Conservation (phyloP, 2,329 filamentous ascomycete genomes). For the Colletotrichum karsti region DNA sequence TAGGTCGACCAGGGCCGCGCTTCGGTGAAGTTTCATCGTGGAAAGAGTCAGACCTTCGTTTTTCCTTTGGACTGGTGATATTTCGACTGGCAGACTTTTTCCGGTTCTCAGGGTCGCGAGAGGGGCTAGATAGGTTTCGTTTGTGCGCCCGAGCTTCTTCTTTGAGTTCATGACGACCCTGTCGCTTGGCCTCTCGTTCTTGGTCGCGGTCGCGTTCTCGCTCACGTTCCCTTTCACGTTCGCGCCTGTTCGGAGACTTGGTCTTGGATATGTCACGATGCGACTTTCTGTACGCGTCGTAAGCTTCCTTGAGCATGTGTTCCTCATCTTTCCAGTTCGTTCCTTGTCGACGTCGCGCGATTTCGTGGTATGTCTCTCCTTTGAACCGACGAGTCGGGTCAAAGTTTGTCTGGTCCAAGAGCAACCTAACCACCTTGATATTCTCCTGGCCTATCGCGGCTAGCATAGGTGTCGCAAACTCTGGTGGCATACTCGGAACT, state of each 20-base stretch:
- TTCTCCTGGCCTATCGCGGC: conserved; percentile 92
- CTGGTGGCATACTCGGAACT: conserved; percentile 65
- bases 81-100: conserved; percentile 51
- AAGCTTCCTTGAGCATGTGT: conserved; percentile 79
- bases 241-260: conserved; percentile 58
- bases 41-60: conserved; percentile 53
- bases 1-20: conserved; percentile 60
- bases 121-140: conserved; percentile 58
- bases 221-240: conserved; percentile 39
- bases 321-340: conserved; percentile 92
- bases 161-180: conserved; percentile 51
- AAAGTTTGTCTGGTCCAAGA: conserved; percentile 80
- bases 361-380: conserved; percentile 85
- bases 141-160: conserved; percentile 54
- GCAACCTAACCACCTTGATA: conserved; percentile 81
- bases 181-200: conserved; percentile 52
- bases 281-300: conserved; percentile 68
- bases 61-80: conserved; percentile 57
- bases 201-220: conserved; percentile 44
- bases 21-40: conserved; percentile 59
- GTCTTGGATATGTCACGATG: conserved; percentile 57
- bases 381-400: conserved; percentile 82
- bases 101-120: conserved; percentile 51
- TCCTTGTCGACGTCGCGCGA: conserved; percentile 83
- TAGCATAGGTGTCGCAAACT: conserved; percentile 90